Evolutionary conservation across 2,329 filamentous ascomycete species (phyloP).

Genomic region (Cladosporium sp.): DNA sequence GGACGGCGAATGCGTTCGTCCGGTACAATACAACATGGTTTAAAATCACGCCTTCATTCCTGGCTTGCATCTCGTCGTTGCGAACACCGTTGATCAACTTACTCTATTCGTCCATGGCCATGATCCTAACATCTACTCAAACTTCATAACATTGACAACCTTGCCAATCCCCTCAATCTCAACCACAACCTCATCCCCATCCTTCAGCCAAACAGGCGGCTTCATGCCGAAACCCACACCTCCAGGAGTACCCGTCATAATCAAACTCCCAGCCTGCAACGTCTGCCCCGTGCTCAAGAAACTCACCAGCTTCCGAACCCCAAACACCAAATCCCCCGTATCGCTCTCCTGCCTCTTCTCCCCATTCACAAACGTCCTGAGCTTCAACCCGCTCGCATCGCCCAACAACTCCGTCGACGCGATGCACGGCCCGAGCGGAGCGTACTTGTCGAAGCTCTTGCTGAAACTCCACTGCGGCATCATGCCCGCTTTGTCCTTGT

Average conservation of each 20-base stretch:
- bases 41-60: not conserved
- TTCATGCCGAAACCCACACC: conserved; percentile 40
- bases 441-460: conserved; percentile 62
- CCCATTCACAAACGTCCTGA: conserved; percentile 55
- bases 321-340: conserved; percentile 51
- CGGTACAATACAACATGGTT: conserved; percentile 1
- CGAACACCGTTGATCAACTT: not conserved
- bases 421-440: conserved; percentile 56
- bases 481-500: conserved; percentile 46
- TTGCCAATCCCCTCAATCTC: conserved; percentile 39
- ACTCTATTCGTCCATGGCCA: not conserved
- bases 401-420: conserved; percentile 47
- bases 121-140: conserved; percentile 29
- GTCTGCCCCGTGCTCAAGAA: conserved; percentile 43
- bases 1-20: not conserved
- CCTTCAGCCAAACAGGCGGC: conserved; percentile 36
- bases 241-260: conserved; percentile 55
- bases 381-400: conserved; percentile 46
- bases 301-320: conserved; percentile 40
- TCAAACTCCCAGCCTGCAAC: conserved; percentile 50
- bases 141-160: conserved; percentile 38
- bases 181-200: conserved; percentile 40
- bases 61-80: not conserved
- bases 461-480: conserved; percentile 62
- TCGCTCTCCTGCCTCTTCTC: conserved; percentile 48